These are phyloP conservation scores for Platismatia glauca DNA, from an alignment of 495 filamentous ascomycete genomes.

Conservation along the genomic window DNA sequence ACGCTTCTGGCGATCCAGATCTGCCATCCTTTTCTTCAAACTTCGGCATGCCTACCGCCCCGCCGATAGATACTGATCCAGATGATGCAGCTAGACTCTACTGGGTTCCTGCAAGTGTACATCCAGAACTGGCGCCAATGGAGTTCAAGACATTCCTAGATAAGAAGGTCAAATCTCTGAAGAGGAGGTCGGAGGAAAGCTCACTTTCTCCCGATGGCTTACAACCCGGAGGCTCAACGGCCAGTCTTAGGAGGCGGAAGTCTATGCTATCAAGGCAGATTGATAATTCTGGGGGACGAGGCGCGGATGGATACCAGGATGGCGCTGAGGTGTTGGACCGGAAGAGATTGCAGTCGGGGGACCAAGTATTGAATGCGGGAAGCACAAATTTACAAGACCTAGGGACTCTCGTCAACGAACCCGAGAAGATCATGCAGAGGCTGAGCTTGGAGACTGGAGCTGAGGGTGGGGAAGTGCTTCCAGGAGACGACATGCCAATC, in stretches of 20 bases:
- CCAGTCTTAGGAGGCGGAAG: constrained; percentile 72
- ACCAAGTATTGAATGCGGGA: constrained; percentile 47
- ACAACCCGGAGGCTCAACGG: constrained; percentile 50
- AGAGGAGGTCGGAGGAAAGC: constrained; percentile 67
- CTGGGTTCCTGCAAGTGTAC: constrained; percentile 91
- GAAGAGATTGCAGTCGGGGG: constrained; percentile 53
- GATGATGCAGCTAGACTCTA: constrained; percentile 82
- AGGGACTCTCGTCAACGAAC: constrained; percentile 73
- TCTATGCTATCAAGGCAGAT: constrained; percentile 94
- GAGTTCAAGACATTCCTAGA: constrained; percentile 97
- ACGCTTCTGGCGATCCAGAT: constrained; percentile 83
- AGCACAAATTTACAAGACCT: constrained; percentile 57
- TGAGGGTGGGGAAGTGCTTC: constrained; percentile 35
- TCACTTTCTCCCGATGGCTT: constrained; percentile 59
- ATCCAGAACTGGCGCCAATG: constrained; percentile 89
- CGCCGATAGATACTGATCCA: constrained; percentile 69
- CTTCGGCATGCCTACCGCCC: constrained; percentile 56
- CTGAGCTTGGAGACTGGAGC: constrained; percentile 47
- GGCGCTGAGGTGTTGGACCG: constrained; percentile 78
- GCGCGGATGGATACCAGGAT: constrained; percentile 63
- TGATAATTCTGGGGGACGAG: constrained; percentile 56
- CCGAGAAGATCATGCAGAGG: constrained; percentile 55
- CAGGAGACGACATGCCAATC: constrained; percentile 81
- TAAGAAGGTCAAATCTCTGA: constrained; percentile 80
- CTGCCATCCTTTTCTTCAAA: constrained; percentile 69